Evolutionary conservation across 495 filamentous ascomycete genomes (phyloP).

Genomic region (Oidiodendron maius): DNA sequence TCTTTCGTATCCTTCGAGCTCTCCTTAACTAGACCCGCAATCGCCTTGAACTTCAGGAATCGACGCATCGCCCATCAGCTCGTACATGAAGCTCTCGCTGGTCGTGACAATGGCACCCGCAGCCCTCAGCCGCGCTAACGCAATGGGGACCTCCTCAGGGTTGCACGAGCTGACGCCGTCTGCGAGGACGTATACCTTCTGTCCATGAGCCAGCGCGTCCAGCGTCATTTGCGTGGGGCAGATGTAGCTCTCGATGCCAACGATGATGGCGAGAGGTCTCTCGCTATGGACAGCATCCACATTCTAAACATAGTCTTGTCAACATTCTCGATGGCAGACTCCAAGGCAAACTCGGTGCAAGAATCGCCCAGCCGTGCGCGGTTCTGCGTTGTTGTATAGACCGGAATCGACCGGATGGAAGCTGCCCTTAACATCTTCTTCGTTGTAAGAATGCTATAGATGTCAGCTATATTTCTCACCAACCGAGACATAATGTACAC

Average conservation of each 20-base stretch:
- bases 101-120: slow-evolving; percentile 81
- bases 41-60: slow-evolving; percentile 67
- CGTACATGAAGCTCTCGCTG: slow-evolving; percentile 89
- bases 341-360: slow-evolving; percentile 50
- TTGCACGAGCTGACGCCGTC: slow-evolving; percentile 89
- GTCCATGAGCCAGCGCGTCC: slow-evolving; percentile 66
- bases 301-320: slow-evolving; percentile 86
- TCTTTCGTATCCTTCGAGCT: slow-evolving; percentile 58
- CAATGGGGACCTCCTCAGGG: slow-evolving; percentile 70
- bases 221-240: slow-evolving; percentile 90
- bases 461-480: background rate
- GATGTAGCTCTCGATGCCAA: slow-evolving; percentile 92
- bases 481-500: slow-evolving; percentile 45
- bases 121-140: slow-evolving; percentile 64
- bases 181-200: slow-evolving; percentile 79
- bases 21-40: slow-evolving; percentile 77
- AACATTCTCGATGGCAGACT: slow-evolving; percentile 25
- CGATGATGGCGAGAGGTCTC: slow-evolving; percentile 50
- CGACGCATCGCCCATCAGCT: slow-evolving; percentile 82
- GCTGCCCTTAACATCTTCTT: slow-evolving; percentile 49
- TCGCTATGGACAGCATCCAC: slow-evolving; percentile 46
- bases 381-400: slow-evolving; percentile 82
- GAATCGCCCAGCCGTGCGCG: slow-evolving; percentile 68
- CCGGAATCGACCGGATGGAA: slow-evolving; percentile 63
- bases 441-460: slow-evolving; percentile 41